These are phyloP conservation scores for Tylopilus plumbeoviolaceoides DNA, from an alignment of 768 basidiomycete genomes.

Conservation along the genomic window DNA sequence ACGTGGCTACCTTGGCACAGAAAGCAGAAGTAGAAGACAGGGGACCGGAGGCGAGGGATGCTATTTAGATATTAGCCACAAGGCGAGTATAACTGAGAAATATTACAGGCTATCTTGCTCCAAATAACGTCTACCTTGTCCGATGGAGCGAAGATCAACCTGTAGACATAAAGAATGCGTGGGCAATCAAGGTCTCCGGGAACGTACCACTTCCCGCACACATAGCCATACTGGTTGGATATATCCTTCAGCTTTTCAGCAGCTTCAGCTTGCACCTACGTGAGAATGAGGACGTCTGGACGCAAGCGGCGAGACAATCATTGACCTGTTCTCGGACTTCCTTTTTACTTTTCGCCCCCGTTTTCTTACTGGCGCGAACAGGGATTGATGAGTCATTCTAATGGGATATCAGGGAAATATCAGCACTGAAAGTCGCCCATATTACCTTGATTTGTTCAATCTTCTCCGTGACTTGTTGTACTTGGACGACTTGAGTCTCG, in stretches of 20 bases:
- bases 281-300: background rate
- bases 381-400: conserved; percentile 68
- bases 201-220: conserved; percentile 65
- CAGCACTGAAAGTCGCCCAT: background rate
- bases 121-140: conserved; percentile 65
- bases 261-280: conserved; percentile 57
- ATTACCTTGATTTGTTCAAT: conserved; percentile 60
- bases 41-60: conserved; percentile 62
- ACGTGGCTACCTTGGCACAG: conserved; percentile 64
- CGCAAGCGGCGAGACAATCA: background rate
- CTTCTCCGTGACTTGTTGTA: conserved; percentile 52
- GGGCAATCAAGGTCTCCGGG: background rate
- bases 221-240: conserved; percentile 48
- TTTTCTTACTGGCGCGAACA: conserved; percentile 64
- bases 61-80: conserved; percentile 30
- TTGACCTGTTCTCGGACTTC: conserved; percentile 64
- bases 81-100: background rate
- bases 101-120: conserved; percentile 57
- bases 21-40: conserved; percentile 54
- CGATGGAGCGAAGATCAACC: conserved; percentile 62
- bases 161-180: conserved; percentile 22
- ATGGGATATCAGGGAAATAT: conserved; percentile 1
- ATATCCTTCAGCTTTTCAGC: conserved; percentile 56
- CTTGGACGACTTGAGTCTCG: conserved; percentile 30
- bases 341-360: conserved; percentile 70